Percentiles rank a stretch among this genome's conserved stretches.
Evolutionary conservation across 306 rosid genomes (phyloP).

Genomic region (Trifolium subterraneum): DNA sequence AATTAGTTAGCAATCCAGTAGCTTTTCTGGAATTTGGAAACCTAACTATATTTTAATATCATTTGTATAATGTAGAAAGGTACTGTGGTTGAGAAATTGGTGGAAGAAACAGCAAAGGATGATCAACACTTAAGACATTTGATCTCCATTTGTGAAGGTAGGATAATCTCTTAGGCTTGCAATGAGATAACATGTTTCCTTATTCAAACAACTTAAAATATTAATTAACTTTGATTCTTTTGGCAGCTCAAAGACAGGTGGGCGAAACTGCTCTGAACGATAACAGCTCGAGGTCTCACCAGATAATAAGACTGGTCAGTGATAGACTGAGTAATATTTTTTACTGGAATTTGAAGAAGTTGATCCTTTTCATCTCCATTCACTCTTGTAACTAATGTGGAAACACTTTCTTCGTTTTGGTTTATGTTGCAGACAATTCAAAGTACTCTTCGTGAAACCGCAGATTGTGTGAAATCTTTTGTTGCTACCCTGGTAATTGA

Average conservation of each 20-base stretch:
- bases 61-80: constrained; percentile 75
- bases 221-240: constrained; percentile 21
- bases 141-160: constrained; percentile 96
- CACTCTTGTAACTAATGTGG: constrained; percentile 16
- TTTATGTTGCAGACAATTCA: constrained; percentile 73
- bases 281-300: constrained; percentile 96
- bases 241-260: constrained; percentile 97
- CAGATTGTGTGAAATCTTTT: constrained; percentile 85
- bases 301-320: constrained; percentile 93
- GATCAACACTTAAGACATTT: constrained; percentile 88
- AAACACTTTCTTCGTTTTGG: constrained; percentile 14
- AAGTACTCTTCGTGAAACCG: constrained; percentile 86
- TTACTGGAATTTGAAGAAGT: constrained; percentile 25
- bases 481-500: constrained; percentile 93
- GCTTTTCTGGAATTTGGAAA: constrained; percentile 19
- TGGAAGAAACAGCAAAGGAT: constrained; percentile 90
- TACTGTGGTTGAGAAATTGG: constrained; percentile 92
- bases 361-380: constrained; percentile 11
- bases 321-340: constrained; percentile 9
- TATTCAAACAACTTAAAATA: neutral
- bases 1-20: neutral
- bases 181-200: constrained; percentile 13
- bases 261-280: constrained; percentile 99
- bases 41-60: constrained; percentile 12
- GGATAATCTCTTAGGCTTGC: constrained; percentile 23